Evolutionary conservation across 2,329 filamentous ascomycete species (phyloP).

Genomic region (Diaporthe batatas): DNA sequence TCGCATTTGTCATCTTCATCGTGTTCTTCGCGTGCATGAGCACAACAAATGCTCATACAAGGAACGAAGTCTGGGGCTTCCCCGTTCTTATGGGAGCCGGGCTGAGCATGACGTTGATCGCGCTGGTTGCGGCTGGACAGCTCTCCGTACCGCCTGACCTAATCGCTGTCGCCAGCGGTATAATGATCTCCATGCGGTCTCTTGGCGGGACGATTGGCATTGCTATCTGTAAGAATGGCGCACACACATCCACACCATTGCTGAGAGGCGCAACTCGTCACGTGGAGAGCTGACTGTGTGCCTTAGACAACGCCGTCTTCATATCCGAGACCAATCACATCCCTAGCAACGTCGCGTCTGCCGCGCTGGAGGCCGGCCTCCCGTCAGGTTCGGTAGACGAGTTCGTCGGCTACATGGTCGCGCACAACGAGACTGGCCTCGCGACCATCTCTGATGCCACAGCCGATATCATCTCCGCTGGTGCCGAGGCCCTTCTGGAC

Average conservation of each 20-base stretch:
- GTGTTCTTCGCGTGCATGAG: conserved; percentile 55
- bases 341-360: conserved; percentile 50
- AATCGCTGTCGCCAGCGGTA: conserved; percentile 49
- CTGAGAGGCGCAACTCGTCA: neutral
- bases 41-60: conserved; percentile 47
- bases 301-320: conserved; percentile 47
- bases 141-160: conserved; percentile 54
- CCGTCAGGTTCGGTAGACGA: conserved; percentile 43
- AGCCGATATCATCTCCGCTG: conserved; percentile 48
- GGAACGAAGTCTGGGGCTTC: conserved; percentile 53
- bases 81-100: conserved; percentile 53
- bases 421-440: conserved; percentile 48
- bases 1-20: conserved; percentile 48
- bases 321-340: conserved; percentile 48
- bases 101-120: conserved; percentile 52
- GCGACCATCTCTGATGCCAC: conserved; percentile 49
- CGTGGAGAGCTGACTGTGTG: conserved; percentile 8
- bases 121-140: conserved; percentile 55
- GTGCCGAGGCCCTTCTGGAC: conserved; percentile 45
- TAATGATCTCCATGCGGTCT: conserved; percentile 55
- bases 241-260: neutral
- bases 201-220: conserved; percentile 64
- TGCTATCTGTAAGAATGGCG: conserved; percentile 52
- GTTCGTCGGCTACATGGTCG: conserved; percentile 48
- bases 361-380: conserved; percentile 50